These are phyloP conservation scores for Aspergillus coremiiformis DNA, from an alignment of 495 filamentous ascomycete genomes.

Conservation along the genomic window DNA sequence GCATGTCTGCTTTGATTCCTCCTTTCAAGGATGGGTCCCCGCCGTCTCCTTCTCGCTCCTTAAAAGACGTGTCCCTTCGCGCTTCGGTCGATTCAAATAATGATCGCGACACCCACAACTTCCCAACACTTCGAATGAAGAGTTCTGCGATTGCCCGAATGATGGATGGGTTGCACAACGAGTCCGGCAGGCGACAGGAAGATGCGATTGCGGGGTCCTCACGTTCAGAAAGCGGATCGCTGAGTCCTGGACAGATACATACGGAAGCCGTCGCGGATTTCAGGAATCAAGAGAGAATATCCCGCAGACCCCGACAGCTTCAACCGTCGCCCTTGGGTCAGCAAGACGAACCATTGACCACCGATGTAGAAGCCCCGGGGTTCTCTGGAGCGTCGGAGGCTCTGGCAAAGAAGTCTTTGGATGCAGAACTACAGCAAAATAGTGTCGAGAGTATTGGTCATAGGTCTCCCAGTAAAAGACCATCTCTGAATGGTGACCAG, in stretches of 20 bases:
- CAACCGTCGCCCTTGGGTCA: neutral
- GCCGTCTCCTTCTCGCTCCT: too few relatives aligned
- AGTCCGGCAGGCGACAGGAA: neutral
- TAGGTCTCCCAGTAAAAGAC: constrained; percentile 1
- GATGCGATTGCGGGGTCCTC: neutral
- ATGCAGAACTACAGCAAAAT: neutral
- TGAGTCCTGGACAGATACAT: neutral
- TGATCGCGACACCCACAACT: neutral
- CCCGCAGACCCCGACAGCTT: neutral
- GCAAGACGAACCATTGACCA: neutral
- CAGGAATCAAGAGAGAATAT: neutral
- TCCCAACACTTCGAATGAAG: neutral
- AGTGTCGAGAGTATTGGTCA: neutral
- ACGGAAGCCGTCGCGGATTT: neutral
- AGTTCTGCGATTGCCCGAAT: neutral
- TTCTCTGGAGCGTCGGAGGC: neutral
- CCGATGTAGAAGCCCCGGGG: neutral
- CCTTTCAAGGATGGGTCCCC: too few relatives aligned
- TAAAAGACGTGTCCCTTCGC: neutral
- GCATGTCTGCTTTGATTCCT: too few relatives aligned
- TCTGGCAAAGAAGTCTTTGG: neutral
- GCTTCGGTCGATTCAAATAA: neutral
- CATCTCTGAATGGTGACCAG: constrained; percentile 1
- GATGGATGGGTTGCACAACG: neutral
- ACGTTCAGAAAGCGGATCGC: neutral